Evolutionary conservation across 2,329 filamentous ascomycete genomes (phyloP), one percentile per base, ranked within the genome.

Genomic region (Calonectria hawksworthii): DNA sequence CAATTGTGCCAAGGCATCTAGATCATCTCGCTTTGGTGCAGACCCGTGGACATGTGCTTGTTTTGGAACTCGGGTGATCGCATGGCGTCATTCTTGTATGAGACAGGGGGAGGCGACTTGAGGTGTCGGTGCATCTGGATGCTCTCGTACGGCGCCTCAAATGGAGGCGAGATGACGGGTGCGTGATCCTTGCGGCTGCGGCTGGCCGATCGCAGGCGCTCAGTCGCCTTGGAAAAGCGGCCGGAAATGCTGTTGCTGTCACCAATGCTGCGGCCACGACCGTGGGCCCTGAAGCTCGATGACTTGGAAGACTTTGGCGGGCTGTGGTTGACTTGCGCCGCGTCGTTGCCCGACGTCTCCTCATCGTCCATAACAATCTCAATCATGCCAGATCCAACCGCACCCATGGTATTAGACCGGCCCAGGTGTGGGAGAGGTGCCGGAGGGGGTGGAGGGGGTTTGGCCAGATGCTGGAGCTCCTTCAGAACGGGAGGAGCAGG

Each of bases 321-420:
- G 83, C 82, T 11, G 84, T 85, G 13, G 63, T 75, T 16, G 16
- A 81, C 76, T 16, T 84, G 69, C 26, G 74, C 63, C 30, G 56
- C 68, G 9, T 81, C 80, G 21, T 78, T 80, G 5, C 77, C 75
- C 5, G 79, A 76, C 14, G 78, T 81, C 23, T 90, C 87, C 8
- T 92, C 90, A 2, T 92, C 90, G 76, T 93, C 91, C 89, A 92
- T 92, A 65, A 93, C 91, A 75, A 93, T 92, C 82, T 93, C 92
- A 76, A 93, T 93, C 80, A 91, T 89, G 6, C 89, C 91, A 0
- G 90, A 89, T 10, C 87, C 88, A 21, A 87, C 77, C 2, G 87
- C 87, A 74, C 89, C 87, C 75, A 88, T 86, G 59, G 88, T 81
- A 10, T 85, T 84, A 3, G 85, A 83, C 79, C 41, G 85, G 83